Conservation (phyloP, 2,329 filamentous ascomycete species). For the Arthrobotrys entomopaga region DNA sequence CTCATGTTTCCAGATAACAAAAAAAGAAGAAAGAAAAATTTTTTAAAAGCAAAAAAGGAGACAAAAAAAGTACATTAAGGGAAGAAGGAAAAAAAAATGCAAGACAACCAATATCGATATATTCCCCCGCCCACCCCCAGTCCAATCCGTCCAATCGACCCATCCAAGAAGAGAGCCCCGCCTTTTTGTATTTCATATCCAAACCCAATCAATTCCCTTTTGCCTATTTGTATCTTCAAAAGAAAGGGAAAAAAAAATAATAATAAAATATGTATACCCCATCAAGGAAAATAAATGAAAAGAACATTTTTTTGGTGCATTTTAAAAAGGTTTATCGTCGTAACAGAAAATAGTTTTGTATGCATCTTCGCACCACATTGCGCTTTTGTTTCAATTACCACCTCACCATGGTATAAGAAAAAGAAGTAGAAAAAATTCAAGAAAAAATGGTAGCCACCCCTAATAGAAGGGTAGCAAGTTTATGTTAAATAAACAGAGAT, state of each 20-base stretch:
- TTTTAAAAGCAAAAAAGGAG: not conserved
- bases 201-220: too few relatives aligned
- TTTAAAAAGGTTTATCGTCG: too few relatives aligned
- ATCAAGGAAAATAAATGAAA: not conserved
- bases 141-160: too few relatives aligned
- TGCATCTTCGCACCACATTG: constrained; percentile 12
- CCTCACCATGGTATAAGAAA: constrained; percentile 1
- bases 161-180: too few relatives aligned
- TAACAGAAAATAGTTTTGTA: too few relatives aligned
- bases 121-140: too few relatives aligned
- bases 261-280: not conserved
- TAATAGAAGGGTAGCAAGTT: constrained; percentile 52
- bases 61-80: too few relatives aligned
- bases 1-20: not conserved
- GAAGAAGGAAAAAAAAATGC: too few relatives aligned
- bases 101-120: too few relatives aligned
- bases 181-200: too few relatives aligned
- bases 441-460: not conserved
- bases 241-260: not conserved
- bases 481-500: constrained; percentile 35
- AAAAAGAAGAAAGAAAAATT: too few relatives aligned
- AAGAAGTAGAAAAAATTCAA: not conserved
- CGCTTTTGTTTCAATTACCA: constrained; percentile 2
- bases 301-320: not conserved
- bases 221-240: too few relatives aligned